A percentile compares a stretch with the other conserved stretches of the same genome.
Evolutionary conservation across 1,284 basidiomycete species (phyloP).

Genomic region (Mixia osmundae): DNA sequence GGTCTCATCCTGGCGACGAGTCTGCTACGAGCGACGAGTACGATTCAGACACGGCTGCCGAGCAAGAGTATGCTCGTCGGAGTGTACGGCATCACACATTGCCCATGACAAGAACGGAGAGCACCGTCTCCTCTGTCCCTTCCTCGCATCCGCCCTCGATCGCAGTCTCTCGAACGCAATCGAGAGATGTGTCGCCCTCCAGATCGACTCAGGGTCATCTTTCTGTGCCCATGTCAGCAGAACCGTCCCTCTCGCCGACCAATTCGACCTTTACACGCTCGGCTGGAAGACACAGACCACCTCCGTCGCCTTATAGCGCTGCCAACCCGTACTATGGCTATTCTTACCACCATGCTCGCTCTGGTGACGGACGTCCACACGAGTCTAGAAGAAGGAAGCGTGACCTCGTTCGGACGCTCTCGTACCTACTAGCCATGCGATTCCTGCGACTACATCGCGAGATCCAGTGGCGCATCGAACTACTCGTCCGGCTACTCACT

Average conservation of each 20-base stretch:
- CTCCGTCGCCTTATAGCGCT: slow-evolving; percentile 21
- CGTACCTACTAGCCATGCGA: slow-evolving; percentile 29
- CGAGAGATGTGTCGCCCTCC: too few relatives aligned
- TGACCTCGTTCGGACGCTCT: slow-evolving; percentile 41
- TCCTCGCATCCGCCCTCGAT: too few relatives aligned
- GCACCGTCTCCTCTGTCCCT: too few relatives aligned
- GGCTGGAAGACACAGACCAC: background rate
- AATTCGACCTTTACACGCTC: background rate
- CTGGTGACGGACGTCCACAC: slow-evolving; percentile 25
- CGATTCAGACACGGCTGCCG: too few relatives aligned
- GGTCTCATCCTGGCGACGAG: too few relatives aligned
- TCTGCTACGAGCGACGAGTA: too few relatives aligned
- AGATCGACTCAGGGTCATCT: too few relatives aligned
- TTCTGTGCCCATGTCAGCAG: too few relatives aligned
- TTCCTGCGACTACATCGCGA: slow-evolving; percentile 15
- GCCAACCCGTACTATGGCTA: slow-evolving; percentile 69
- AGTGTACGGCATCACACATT: too few relatives aligned
- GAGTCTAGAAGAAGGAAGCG: slow-evolving; percentile 42
- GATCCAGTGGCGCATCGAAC: slow-evolving; percentile 3
- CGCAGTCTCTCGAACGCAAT: too few relatives aligned
- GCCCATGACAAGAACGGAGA: too few relatives aligned
- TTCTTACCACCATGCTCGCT: slow-evolving; percentile 25
- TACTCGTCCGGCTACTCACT: slow-evolving; percentile 1
- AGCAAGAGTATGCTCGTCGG: too few relatives aligned
- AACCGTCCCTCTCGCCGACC: background rate